Evolutionary conservation across 2,329 filamentous ascomycete genomes (phyloP).

Genomic region (Aurifilum marmelostoma): DNA sequence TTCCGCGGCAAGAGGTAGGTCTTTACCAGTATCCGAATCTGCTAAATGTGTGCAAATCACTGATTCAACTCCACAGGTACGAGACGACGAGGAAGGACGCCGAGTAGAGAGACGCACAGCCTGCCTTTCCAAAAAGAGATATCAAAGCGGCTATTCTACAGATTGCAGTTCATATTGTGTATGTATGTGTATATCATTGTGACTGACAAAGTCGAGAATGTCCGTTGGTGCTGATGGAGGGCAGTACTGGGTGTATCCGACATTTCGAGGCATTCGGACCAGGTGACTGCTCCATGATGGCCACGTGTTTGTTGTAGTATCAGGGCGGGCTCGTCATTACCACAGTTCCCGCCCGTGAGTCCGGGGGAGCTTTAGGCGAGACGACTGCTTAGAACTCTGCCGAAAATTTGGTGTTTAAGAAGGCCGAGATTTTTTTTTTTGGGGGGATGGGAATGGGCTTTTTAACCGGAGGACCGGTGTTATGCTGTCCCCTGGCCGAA

Average conservation of each 20-base stretch:
- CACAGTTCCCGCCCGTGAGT: neutral
- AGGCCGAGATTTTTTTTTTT: too few species aligned
- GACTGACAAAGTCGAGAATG: neutral
- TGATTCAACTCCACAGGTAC: constrained; percentile 52
- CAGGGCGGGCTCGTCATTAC: too few species aligned
- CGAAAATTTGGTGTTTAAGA: too few species aligned
- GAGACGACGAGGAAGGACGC: constrained; percentile 62
- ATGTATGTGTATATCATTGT: neutral
- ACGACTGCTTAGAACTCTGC: neutral
- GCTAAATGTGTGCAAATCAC: constrained; percentile 24
- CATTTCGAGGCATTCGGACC: neutral
- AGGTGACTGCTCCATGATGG: neutral
- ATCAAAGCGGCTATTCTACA: neutral
- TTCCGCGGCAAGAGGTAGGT: constrained; percentile 94
- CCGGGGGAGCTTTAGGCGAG: neutral
- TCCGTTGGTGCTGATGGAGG: neutral
- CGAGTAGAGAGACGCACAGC: constrained; percentile 23
- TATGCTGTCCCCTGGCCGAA: neutral
- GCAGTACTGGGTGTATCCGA: neutral
- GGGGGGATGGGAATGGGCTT: too few species aligned
- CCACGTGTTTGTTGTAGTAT: too few species aligned
- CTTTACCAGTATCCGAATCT: constrained; percentile 12
- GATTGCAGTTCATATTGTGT: neutral
- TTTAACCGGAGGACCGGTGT: too few species aligned
- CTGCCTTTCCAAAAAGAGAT: neutral